Percentiles rank a stretch among this genome's conserved stretches.
phyloP scores from a whole-genome alignment of 2,329 filamentous ascomycete genomes.

The Pseudofabraea citricarpa region DNA sequence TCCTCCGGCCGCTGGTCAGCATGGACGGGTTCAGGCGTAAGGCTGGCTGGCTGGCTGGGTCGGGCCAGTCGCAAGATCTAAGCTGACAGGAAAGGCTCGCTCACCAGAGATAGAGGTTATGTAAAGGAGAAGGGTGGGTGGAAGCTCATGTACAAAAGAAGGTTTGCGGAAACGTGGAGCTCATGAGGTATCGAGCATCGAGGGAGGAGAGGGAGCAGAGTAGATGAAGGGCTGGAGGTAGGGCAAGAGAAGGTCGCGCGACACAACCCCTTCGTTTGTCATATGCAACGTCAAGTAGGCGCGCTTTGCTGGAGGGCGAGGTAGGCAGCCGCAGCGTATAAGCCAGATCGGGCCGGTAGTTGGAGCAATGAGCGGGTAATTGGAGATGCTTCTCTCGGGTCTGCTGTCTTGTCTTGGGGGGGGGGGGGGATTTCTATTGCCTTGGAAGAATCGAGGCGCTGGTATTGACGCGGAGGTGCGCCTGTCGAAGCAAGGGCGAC shows the following conservation, averaged over 20 bases:
- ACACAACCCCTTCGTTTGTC: conserved; percentile 31
- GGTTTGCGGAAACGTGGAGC: conserved; percentile 13
- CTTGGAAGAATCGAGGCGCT: conserved; percentile 1
- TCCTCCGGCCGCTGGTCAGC: no score
- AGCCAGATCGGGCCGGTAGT: no score
- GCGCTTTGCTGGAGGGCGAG: conserved; percentile 18
- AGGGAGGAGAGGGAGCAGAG: conserved; percentile 18
- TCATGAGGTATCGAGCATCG: conserved; percentile 25
- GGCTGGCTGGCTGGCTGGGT: conserved; percentile 23
- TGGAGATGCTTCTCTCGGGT: conserved; percentile 14
- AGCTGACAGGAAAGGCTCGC: conserved; percentile 14
- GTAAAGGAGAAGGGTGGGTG: conserved; percentile 24
- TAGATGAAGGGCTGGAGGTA: conserved; percentile 25
- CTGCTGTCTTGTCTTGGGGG: not conserved
- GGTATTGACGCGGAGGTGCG: not conserved
- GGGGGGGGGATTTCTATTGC: not conserved
- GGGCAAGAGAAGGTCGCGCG: conserved; percentile 26
- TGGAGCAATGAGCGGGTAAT: conserved; percentile 10
- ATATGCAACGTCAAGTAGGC: conserved; percentile 26
- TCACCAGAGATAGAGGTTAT: conserved; percentile 27
- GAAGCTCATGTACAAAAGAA: conserved; percentile 29
- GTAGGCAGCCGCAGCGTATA: conserved; percentile 29
- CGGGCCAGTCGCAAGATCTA: no score
- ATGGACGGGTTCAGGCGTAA: conserved; percentile 25
- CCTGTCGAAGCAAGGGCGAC: conserved; percentile 2